phyloP scores from a whole-genome alignment of 2,329 filamentous ascomycete genomes.

The Aureobasidium namibiae region DNA sequence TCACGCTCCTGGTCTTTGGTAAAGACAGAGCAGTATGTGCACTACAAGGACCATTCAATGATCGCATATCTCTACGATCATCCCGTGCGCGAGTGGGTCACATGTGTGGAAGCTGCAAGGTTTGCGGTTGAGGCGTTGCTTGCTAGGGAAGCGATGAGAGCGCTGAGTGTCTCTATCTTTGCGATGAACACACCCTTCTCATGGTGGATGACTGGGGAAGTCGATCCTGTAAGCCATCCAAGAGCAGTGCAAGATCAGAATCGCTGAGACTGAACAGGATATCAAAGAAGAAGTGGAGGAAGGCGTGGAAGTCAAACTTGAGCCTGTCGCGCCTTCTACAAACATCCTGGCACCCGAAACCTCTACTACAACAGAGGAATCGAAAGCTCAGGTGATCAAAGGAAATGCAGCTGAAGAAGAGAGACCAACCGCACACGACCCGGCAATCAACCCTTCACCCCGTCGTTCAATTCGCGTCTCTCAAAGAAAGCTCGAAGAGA shows the following conservation, averaged over 20 bases:
- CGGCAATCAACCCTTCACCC: neutral
- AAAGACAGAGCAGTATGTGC: neutral
- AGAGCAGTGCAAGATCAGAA: no score
- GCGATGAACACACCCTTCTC: neutral
- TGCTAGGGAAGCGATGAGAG: neutral
- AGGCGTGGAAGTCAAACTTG: neutral
- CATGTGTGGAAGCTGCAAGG: neutral
- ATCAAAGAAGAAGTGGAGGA: neutral
- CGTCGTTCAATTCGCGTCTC: neutral
- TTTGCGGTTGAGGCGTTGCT: neutral
- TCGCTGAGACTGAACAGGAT: neutral
- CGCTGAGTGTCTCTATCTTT: neutral
- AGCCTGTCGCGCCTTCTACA: neutral
- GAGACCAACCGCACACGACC: neutral
- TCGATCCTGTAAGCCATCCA: neutral
- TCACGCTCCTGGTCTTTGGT: neutral
- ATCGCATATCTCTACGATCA: neutral
- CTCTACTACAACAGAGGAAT: neutral
- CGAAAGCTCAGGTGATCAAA: no score
- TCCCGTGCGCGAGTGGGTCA: neutral
- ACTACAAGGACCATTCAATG: neutral
- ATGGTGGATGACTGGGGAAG: neutral
- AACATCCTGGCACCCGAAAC: neutral
- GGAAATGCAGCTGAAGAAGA: neutral
- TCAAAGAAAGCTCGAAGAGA: neutral